Conservation (phyloP, 257 asterid genomes). For the Nicotiana tomentosiformis region DNA sequence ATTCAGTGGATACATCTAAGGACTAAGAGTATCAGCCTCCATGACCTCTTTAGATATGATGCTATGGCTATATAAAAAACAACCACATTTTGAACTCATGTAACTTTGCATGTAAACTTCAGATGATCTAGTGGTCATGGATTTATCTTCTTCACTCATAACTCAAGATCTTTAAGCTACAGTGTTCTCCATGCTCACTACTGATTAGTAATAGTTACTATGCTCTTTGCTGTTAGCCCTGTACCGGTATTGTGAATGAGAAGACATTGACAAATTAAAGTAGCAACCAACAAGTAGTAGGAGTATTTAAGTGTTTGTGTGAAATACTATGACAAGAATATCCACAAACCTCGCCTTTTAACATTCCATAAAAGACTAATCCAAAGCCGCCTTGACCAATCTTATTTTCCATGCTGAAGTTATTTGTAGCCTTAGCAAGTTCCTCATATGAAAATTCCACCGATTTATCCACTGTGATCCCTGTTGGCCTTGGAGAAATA, state of each 20-base stretch:
- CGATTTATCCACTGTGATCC: conserved; percentile 77
- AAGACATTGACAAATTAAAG: neutral
- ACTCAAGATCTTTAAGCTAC: neutral
- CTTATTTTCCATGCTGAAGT: conserved; percentile 50
- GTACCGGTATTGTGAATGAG: neutral
- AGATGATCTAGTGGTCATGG: neutral
- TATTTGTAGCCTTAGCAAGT: conserved; percentile 56
- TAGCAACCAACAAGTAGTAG: neutral
- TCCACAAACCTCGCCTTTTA: conserved; percentile 70
- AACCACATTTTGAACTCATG: neutral
- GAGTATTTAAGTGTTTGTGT: neutral
- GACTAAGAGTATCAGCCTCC: neutral
- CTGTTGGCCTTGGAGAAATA: conserved; percentile 45
- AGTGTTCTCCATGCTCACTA: neutral
- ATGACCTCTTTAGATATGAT: neutral
- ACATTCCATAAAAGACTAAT: conserved; percentile 58
- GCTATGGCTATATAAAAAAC: neutral
- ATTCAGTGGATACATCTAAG: neutral
- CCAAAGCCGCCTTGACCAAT: conserved; percentile 94
- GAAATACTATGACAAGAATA: neutral
- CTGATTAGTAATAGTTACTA: neutral
- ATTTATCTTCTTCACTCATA: neutral
- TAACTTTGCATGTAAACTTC: neutral
- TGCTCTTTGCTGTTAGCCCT: neutral
- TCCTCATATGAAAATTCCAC: conserved; percentile 75